These are phyloP conservation scores for Chionographis japonica DNA, from an alignment of 106 monocot genomes.

Conservation along the genomic window DNA sequence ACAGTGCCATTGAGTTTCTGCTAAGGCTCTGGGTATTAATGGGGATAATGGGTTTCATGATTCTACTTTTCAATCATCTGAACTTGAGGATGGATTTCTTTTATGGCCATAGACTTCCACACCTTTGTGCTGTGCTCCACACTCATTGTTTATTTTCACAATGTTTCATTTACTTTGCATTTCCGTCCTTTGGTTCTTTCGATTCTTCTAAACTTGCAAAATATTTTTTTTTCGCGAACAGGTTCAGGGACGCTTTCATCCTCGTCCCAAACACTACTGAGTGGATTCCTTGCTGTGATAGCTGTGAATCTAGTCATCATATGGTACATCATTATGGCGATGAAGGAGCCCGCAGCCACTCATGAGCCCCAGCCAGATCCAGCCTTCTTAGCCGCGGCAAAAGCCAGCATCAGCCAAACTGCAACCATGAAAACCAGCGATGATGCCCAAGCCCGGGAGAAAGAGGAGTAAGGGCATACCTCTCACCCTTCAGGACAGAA, in stretches of 20 bases:
- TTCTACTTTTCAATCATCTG: too few species aligned
- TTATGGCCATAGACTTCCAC: too few species aligned
- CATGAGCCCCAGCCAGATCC: conserved; percentile 57
- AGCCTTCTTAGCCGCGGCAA: conserved; percentile 56
- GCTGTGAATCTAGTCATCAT: conserved; percentile 64
- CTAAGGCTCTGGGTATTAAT: too few species aligned
- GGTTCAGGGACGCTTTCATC: conserved; percentile 56
- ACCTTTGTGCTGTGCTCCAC: too few species aligned
- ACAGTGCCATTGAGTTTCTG: too few species aligned
- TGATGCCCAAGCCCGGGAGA: conserved; percentile 17
- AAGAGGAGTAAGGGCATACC: conserved; percentile 31
- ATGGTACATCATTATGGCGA: conserved; percentile 65
- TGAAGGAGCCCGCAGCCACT: conserved; percentile 38
- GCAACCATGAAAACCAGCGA: conserved; percentile 6
- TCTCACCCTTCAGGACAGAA: too few species aligned
- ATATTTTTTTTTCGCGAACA: conserved; percentile 10
- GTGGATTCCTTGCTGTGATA: conserved; percentile 71
- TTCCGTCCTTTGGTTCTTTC: background rate
- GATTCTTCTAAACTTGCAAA: background rate
- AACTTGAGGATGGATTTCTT: too few species aligned
- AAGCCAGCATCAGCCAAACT: conserved; percentile 49
- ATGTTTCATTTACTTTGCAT: background rate
- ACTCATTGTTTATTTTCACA: background rate
- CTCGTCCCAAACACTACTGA: conserved; percentile 49
- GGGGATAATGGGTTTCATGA: too few species aligned